These are phyloP conservation scores for Diospyros lotus DNA, from an alignment of 148 eudicot genomes.

Conservation along the genomic window DNA sequence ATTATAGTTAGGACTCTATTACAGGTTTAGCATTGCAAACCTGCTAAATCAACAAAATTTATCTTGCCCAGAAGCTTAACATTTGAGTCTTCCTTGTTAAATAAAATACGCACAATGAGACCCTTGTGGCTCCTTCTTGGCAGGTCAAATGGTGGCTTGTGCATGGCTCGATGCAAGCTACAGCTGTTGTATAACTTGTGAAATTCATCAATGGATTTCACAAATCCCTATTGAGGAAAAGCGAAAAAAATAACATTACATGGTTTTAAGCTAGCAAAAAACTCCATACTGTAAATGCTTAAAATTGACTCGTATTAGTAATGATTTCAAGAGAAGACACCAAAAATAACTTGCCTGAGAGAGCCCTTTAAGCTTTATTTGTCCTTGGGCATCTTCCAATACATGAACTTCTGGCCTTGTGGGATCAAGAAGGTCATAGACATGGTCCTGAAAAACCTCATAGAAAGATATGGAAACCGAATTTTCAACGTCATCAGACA, in stretches of 20 bases:
- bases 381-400: slow-evolving; percentile 69
- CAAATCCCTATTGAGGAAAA: slow-evolving; percentile 37
- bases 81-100: slow-evolving; percentile 32
- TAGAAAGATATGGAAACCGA: slow-evolving; percentile 55
- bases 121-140: slow-evolving; percentile 66
- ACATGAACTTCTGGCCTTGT: slow-evolving; percentile 54
- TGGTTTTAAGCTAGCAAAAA: not conserved
- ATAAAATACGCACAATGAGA: slow-evolving; percentile 50
- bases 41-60: slow-evolving; percentile 87
- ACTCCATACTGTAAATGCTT: not conserved
- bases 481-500: slow-evolving; percentile 39
- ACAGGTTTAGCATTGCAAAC: slow-evolving; percentile 25
- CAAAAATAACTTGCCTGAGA: slow-evolving; percentile 52
- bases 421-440: slow-evolving; percentile 58
- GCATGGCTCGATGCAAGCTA: slow-evolving; percentile 23
- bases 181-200: slow-evolving; percentile 35
- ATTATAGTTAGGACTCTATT: not conserved
- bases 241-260: not conserved
- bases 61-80: slow-evolving; percentile 56
- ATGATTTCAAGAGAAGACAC: not conserved
- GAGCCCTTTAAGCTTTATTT: slow-evolving; percentile 73
- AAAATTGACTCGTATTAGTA: not conserved
- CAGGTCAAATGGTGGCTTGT: slow-evolving; percentile 33
- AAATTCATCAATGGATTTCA: slow-evolving; percentile 58
- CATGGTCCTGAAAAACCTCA: slow-evolving; percentile 71